Percentiles rank a stretch among this genome's conserved stretches.
These are phyloP conservation scores for Beauveria sp. DNA, from an alignment of 2,329 filamentous ascomycete genomes.

Conservation along the genomic window DNA sequence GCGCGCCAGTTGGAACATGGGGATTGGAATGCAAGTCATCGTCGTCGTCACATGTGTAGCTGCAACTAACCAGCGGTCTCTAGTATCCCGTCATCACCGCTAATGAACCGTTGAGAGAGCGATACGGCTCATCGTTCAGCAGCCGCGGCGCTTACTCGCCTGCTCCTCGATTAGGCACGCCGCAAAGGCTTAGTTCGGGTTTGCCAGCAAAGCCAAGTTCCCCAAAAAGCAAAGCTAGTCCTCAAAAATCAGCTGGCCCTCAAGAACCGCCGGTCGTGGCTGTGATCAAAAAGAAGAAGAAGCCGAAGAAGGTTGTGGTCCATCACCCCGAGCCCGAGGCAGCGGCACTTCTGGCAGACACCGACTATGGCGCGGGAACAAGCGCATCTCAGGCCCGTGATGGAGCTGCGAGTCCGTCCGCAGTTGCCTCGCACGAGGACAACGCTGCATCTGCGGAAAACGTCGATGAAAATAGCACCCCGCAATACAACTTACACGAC, in stretches of 20 bases:
- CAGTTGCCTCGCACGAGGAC: not conserved
- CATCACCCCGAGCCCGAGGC: conserved; percentile 28
- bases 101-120: conserved; percentile 61
- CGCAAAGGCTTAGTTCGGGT: conserved; percentile 9
- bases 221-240: conserved; percentile 19
- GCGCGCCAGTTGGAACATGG: conserved; percentile 70
- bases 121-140: conserved; percentile 39
- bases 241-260: conserved; percentile 17
- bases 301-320: conserved; percentile 25
- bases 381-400: conserved; percentile 14
- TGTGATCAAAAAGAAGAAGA: conserved; percentile 34
- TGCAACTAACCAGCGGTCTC: conserved; percentile 19
- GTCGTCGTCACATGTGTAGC: not conserved
- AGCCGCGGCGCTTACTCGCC: conserved; percentile 23
- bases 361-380: conserved; percentile 12
- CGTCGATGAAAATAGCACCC: conserved; percentile 11
- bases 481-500: conserved; percentile 26
- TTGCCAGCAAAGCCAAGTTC: conserved; percentile 13
- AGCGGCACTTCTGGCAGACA: conserved; percentile 18
- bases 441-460: conserved; percentile 10
- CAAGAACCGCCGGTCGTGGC: conserved; percentile 22
- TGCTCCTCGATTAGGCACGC: conserved; percentile 13
- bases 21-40: conserved; percentile 83
- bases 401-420: conserved; percentile 16
- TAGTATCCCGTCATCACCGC: conserved; percentile 92